Evolutionary conservation across 2,329 filamentous ascomycete genomes (phyloP), one percentile per base, ranked within the genome.

Genomic region (Fusarium sp.): DNA sequence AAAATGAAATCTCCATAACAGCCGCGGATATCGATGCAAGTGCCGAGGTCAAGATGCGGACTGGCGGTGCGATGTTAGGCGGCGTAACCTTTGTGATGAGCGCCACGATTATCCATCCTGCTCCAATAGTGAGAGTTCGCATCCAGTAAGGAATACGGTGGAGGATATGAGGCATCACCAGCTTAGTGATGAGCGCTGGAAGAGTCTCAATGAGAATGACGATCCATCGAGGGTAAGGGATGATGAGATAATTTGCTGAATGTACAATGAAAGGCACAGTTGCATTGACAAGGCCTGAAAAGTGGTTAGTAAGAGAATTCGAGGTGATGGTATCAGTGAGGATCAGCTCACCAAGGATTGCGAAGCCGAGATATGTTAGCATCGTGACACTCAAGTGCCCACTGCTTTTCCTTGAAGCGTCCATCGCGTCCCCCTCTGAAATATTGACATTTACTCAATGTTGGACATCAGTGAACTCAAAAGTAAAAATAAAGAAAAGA

Each of bases 181-280:
- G 58, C 38, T 79, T 81, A n/a, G 67, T 62, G 11, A 64, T 40
- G 8, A 81, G 57, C 14, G 69, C 73, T 7, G 79, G 78, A 2
- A 78, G 40, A 5, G 72, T 66, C 48, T 80, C 76, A 28, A 80
- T 72, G 42, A 80, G 61, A 33, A 78, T 38, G 49, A 80, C 77
- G 45, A 73, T 50, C 50, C 76, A 74, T 34, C 75, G 72, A 2
- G 78, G 73, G 44, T 77, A 80, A 0, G 78, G 77, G 48, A 80
- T 73, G 48, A 79, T 77, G 64, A 80, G 77, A 44, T 80, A 80
- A 58, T 78, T 78, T 51, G 75, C 72, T 7, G 77, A 74, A 57
- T 76, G 74, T 36, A 78, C 72, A 43, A 78, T 72, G 50, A 72
- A 75, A 0, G 77, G 72, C 5, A 80, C 68, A 36, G 78, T 44